Percentiles rank a stretch among this genome's conserved stretches.
phyloP scores from a whole-genome alignment of 2,329 filamentous ascomycete genomes.

The Aspergillus proliferans region DNA sequence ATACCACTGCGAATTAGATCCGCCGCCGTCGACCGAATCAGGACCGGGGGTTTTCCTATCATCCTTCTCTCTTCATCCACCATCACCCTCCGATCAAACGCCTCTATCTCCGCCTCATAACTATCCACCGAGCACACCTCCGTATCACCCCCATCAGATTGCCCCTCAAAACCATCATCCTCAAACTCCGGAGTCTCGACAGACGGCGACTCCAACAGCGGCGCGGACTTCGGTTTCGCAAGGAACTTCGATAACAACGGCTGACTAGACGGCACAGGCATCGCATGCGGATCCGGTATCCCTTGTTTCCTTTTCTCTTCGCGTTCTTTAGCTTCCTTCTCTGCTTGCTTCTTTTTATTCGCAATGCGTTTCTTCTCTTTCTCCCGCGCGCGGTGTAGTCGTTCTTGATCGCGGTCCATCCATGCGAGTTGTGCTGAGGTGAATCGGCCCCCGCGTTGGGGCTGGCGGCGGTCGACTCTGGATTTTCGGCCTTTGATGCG shows the following conservation, averaged over 20 bases:
- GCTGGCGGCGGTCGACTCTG: conserved; percentile 31
- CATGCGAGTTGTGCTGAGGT: conserved; percentile 29
- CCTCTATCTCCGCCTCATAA: too few relatives aligned
- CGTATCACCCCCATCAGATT: conserved; percentile 1
- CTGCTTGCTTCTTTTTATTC: conserved; percentile 30
- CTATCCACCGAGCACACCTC: too few relatives aligned
- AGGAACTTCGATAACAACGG: conserved; percentile 29
- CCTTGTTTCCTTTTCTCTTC: conserved; percentile 29
- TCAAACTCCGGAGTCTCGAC: neutral
- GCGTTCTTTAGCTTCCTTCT: conserved; percentile 28
- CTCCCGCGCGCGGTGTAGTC: conserved; percentile 33
- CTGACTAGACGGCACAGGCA: conserved; percentile 29
- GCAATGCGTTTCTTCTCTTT: conserved; percentile 27
- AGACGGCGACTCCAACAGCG: too few relatives aligned
- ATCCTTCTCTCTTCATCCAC: neutral
- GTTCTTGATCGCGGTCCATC: conserved; percentile 38
- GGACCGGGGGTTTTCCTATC: neutral
- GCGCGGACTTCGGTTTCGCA: conserved; percentile 5
- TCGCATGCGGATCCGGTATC: conserved; percentile 24
- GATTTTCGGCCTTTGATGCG: conserved; percentile 35
- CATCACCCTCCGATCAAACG: conserved; percentile 5
- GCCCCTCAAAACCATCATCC: conserved; percentile 3
- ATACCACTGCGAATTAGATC: neutral
- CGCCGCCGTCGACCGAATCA: neutral
- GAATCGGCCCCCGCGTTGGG: conserved; percentile 33